These are phyloP conservation scores for Camelina laxa DNA, from an alignment of 345 rosid species.

Conservation along the genomic window DNA sequence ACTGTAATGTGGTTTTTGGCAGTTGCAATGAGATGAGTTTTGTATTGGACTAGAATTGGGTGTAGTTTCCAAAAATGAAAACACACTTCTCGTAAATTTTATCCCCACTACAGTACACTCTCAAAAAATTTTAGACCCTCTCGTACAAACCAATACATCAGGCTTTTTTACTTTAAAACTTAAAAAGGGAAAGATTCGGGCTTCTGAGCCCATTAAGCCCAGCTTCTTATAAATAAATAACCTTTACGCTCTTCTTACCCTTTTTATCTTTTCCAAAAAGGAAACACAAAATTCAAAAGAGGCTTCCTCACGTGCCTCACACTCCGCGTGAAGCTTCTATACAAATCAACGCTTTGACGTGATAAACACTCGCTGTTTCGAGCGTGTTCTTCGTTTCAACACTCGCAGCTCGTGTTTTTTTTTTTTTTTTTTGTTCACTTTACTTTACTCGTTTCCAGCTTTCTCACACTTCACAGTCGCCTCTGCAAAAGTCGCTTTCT, in stretches of 20 bases:
- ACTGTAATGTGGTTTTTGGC: no score
- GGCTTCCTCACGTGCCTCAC: constrained; percentile 3
- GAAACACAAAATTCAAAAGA: constrained; percentile 20
- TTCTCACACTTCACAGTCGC: background rate
- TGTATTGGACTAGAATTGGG: no score
- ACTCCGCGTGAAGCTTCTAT: background rate
- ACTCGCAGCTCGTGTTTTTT: constrained; percentile 8
- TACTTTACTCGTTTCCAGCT: constrained; percentile 29
- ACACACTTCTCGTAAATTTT: background rate
- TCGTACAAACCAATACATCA: background rate
- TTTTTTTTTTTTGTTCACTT: constrained; percentile 16
- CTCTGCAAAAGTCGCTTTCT: constrained; percentile 15
- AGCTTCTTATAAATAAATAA: background rate
- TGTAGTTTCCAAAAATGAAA: background rate
- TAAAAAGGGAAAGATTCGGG: background rate
- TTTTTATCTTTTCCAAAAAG: background rate
- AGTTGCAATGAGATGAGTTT: no score
- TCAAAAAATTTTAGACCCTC: background rate
- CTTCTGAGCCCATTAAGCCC: constrained; percentile 7
- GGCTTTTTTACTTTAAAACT: background rate
- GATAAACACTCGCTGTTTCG: background rate
- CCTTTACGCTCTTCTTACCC: constrained; percentile 4
- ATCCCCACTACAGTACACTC: background rate
- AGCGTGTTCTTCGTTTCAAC: background rate
- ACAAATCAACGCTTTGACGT: background rate